These are phyloP conservation scores for Citrus trifoliata DNA, from an alignment of 345 rosid genomes.

Conservation along the genomic window DNA sequence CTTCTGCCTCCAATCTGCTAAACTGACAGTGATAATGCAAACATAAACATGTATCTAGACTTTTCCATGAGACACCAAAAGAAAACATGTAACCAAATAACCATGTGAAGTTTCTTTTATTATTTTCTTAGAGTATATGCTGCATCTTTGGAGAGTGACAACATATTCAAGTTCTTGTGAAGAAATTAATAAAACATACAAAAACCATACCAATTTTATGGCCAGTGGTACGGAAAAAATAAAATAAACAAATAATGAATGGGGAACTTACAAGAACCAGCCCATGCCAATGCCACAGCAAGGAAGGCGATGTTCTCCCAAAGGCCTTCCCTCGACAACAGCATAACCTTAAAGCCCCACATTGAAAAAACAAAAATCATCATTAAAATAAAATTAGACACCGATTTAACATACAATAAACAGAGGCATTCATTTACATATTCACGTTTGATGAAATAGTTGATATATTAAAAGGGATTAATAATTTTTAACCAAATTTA, in stretches of 20 bases:
- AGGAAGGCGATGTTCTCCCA: constrained; percentile 54
- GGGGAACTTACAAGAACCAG: constrained; percentile 75
- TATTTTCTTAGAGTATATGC: background rate
- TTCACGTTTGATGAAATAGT: background rate
- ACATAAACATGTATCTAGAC: background rate
- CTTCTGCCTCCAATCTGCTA: background rate
- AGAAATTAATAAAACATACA: background rate
- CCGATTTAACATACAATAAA: background rate
- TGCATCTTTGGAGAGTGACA: background rate
- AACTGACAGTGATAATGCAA: background rate
- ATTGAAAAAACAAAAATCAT: background rate
- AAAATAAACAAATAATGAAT: background rate
- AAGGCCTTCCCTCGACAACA: constrained; percentile 44
- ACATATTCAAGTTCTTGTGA: background rate
- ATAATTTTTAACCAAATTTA: background rate
- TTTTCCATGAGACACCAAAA: background rate
- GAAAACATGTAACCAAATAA: background rate
- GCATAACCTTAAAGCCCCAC: constrained; percentile 47
- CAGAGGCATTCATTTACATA: background rate
- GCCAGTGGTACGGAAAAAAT: background rate
- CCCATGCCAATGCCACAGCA: constrained; percentile 90
- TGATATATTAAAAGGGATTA: background rate
- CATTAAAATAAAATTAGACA: background rate
- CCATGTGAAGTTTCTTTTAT: background rate
- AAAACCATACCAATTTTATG: background rate